phyloP scores from a whole-genome alignment of 495 filamentous ascomycete species.

The Acidomyces sp. region DNA sequence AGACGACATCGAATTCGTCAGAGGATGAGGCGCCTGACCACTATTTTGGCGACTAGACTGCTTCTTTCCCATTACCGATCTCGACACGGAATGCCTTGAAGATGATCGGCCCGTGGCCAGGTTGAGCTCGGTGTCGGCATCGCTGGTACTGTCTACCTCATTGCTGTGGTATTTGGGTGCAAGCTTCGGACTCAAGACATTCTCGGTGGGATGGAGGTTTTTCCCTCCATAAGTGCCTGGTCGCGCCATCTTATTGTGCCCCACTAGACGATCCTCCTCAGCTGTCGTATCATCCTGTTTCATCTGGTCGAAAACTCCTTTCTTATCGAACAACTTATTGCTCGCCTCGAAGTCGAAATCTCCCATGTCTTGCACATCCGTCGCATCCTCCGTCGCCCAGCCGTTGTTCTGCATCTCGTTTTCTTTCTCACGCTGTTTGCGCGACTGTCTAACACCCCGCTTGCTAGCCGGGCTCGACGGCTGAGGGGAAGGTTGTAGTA shows the following conservation, averaged over 20 bases:
- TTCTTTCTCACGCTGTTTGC: slow-evolving; percentile 40
- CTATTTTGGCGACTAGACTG: slow-evolving; percentile 21
- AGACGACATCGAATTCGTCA: slow-evolving; percentile 13
- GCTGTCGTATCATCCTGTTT: slow-evolving; percentile 74
- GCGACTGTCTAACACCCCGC: slow-evolving; percentile 22
- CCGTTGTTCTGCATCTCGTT: slow-evolving; percentile 56
- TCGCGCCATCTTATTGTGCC: slow-evolving; percentile 66
- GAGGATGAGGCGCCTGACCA: slow-evolving; percentile 13
- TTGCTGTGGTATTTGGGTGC: slow-evolving; percentile 25
- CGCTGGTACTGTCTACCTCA: slow-evolving; percentile 48
- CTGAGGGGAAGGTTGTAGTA: slow-evolving; percentile 41
- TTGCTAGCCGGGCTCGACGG: slow-evolving; percentile 21
- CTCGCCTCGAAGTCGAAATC: slow-evolving; percentile 88
- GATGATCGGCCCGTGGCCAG: slow-evolving; percentile 35
- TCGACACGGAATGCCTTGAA: slow-evolving; percentile 38
- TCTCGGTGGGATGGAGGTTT: slow-evolving; percentile 84
- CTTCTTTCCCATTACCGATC: slow-evolving; percentile 26
- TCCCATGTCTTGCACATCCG: slow-evolving; percentile 86
- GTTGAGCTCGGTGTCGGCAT: slow-evolving; percentile 47
- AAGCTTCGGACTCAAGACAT: slow-evolving; percentile 57
- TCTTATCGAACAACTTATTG: slow-evolving; percentile 88
- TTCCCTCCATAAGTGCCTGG: slow-evolving; percentile 72
- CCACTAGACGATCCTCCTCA: slow-evolving; percentile 77
- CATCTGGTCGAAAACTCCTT: slow-evolving; percentile 74
- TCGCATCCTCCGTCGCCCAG: slow-evolving; percentile 93